phyloP scores from a whole-genome alignment of 2,329 filamentous ascomycete genomes.

The Penicillium hordei region DNA sequence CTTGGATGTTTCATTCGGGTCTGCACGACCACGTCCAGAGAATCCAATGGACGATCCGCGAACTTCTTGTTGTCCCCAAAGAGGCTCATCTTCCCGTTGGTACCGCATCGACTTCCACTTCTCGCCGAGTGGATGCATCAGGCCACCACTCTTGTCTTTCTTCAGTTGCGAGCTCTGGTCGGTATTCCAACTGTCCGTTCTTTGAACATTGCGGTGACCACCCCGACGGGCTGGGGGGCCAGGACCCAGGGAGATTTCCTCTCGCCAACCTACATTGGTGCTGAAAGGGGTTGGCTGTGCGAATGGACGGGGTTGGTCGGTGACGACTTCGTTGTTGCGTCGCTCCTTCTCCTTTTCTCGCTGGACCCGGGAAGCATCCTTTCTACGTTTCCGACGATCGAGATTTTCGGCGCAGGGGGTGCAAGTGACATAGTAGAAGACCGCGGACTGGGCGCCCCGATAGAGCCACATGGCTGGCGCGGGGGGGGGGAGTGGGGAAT shows the following conservation, averaged over 20 bases:
- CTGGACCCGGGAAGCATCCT: slow-evolving; percentile 67
- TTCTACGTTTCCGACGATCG: slow-evolving; percentile 68
- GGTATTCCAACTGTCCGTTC: slow-evolving; percentile 59
- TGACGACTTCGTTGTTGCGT: slow-evolving; percentile 55
- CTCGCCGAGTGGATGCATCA: slow-evolving; percentile 44
- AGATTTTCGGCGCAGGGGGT: slow-evolving; percentile 66
- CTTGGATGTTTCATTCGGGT: slow-evolving; percentile 46
- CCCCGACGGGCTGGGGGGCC: slow-evolving; percentile 64
- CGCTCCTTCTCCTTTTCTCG: slow-evolving; percentile 65
- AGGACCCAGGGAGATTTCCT: slow-evolving; percentile 82
- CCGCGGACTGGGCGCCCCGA: slow-evolving; percentile 50
- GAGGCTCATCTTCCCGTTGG: slow-evolving; percentile 81
- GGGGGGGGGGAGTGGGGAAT: slow-evolving; percentile 12
- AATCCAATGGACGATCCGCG: slow-evolving; percentile 58
- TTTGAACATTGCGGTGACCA: slow-evolving; percentile 51
- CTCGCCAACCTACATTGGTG: slow-evolving; percentile 84
- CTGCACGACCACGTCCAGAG: slow-evolving; percentile 40
- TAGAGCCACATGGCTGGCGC: slow-evolving; percentile 47
- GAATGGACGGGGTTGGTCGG: slow-evolving; percentile 70
- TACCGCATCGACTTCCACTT: slow-evolving; percentile 78
- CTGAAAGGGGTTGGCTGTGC: slow-evolving; percentile 75
- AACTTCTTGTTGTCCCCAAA: slow-evolving; percentile 71
- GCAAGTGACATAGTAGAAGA: slow-evolving; percentile 52
- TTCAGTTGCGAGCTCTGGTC: slow-evolving; percentile 39
- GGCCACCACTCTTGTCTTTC: slow-evolving; percentile 48